A percentile compares a stretch with the other conserved stretches of the same genome.
Conservation (phyloP, 805 yeast species). For the Zygosaccharomyces rouxii region DNA sequence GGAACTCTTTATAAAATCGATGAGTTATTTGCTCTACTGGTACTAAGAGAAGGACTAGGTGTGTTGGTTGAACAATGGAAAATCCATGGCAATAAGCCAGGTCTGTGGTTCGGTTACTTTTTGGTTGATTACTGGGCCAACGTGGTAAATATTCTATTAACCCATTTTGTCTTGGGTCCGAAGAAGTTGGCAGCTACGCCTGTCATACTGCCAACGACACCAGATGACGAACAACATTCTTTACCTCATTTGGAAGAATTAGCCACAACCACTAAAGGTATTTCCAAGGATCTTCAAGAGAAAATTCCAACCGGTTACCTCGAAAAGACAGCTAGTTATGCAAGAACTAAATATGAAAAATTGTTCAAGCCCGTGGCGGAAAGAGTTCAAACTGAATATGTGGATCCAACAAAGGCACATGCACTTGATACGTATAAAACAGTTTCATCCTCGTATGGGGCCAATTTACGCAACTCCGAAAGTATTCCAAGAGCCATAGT, state of each 20-base stretch:
- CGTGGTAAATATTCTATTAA: slow-evolving; percentile 27
- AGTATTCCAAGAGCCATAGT: slow-evolving; percentile 33
- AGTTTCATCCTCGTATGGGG: slow-evolving; percentile 29
- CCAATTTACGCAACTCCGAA: slow-evolving; percentile 26
- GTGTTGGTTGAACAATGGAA: slow-evolving; percentile 19
- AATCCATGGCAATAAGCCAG: slow-evolving; percentile 20
- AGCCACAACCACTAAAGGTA: slow-evolving; percentile 26
- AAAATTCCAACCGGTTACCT: slow-evolving; percentile 23
- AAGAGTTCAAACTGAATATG: slow-evolving; percentile 16
- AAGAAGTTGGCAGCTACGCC: slow-evolving; percentile 16
- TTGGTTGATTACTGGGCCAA: slow-evolving; percentile 32
- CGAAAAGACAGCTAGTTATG: slow-evolving; percentile 23
- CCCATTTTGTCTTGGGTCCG: slow-evolving; percentile 30
- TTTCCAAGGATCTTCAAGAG: slow-evolving; percentile 25
- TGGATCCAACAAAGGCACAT: slow-evolving; percentile 20
- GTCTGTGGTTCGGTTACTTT: slow-evolving; percentile 31
- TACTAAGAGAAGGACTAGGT: slow-evolving; percentile 33
- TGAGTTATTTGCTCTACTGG: slow-evolving; percentile 24
- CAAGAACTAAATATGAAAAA: slow-evolving; percentile 23
- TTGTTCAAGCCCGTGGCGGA: slow-evolving; percentile 26
- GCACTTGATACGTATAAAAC: slow-evolving; percentile 27
- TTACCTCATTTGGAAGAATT: slow-evolving; percentile 31
- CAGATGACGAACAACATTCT: slow-evolving; percentile 4
- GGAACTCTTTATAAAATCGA: slow-evolving; percentile 20
- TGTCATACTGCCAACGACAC: slow-evolving; percentile 1